These are phyloP conservation scores for Cercospora sp. DNA, from an alignment of 2,329 filamentous ascomycete genomes.

Conservation along the genomic window DNA sequence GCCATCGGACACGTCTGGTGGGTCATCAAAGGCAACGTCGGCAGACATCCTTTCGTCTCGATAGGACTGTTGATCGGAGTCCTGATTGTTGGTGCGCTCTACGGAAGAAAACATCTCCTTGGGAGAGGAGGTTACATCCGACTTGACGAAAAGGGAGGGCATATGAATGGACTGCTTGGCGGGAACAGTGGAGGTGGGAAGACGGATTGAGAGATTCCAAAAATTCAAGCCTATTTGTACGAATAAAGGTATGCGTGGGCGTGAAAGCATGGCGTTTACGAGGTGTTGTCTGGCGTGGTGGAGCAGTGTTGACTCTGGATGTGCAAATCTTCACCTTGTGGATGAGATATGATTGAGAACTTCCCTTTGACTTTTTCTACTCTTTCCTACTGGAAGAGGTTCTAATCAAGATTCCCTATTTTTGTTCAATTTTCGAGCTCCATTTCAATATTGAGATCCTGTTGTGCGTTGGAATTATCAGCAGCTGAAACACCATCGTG, in stretches of 20 bases:
- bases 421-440: background rate
- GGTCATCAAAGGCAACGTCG: conserved; percentile 43
- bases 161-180: conserved; percentile 66
- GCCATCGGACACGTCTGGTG: conserved; percentile 68
- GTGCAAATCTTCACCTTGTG: background rate
- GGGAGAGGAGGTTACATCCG: conserved; percentile 38
- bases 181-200: conserved; percentile 47
- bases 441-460: background rate
- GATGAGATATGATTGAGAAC: background rate
- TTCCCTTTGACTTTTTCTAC: background rate
- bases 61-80: conserved; percentile 60
- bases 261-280: background rate
- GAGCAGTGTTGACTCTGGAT: background rate
- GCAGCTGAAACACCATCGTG: background rate
- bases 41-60: conserved; percentile 48
- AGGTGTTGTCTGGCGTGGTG: background rate
- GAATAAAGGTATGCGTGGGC: background rate
- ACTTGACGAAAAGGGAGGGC: conserved; percentile 56
- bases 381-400: background rate
- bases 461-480: background rate
- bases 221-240: background rate
- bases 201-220: conserved; percentile 3
- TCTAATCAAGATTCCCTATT: background rate
- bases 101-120: conserved; percentile 37
- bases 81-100: conserved; percentile 28